Evolutionary conservation across 2,329 filamentous ascomycete species (phyloP), one percentile per base, ranked within the genome.

Genomic region (Diaporthe citri): DNA sequence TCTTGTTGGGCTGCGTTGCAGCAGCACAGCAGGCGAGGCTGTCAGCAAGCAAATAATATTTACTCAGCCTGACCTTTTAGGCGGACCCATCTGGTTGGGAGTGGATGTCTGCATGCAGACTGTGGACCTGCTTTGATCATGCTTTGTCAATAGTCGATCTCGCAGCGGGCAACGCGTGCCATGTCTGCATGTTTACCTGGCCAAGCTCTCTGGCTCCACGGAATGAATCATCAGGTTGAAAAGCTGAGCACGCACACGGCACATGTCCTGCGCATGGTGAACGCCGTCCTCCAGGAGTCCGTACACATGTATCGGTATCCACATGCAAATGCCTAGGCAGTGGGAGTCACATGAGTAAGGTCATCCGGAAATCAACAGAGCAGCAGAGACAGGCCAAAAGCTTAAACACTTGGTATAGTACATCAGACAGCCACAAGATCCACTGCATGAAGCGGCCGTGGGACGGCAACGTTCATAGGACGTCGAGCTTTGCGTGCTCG

Each of bases 401-500:
- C 46, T 25, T 28, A 69, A 41, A 55, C 22, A 20, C 4, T 41
- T 69, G 34, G 3, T 41, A 69, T 22, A 20, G 5, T 31, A 22
- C n/a, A 41, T 28, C 15, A 60, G 5, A 25, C 36, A 48, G 34
- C 25, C 36, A 36, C 25, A 22, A 28, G 36, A 20, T 41, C 51
- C 55, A 51, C 52, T 71, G 64, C 64, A 69, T 69, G 64, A 69
- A 69, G 48, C 5, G 7, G 34, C 48, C 43, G 31, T 57, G 60
- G 39, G 66, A 41, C 20, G 6, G n/a, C 22, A 36, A 48, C 36
- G 25, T 71, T 28, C 15, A 52, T 43, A 51, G 31, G 41, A 39
- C 59, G 31, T 9, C 34, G 39, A 8, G 10, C 31, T 51, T 36
- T 51, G 62, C 52, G 43, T 43, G 39, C 36, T 67, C 22, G 25